These are phyloP conservation scores for Coix lacrymajobi DNA, from an alignment of 176 grass and related monocot species.

Conservation along the genomic window DNA sequence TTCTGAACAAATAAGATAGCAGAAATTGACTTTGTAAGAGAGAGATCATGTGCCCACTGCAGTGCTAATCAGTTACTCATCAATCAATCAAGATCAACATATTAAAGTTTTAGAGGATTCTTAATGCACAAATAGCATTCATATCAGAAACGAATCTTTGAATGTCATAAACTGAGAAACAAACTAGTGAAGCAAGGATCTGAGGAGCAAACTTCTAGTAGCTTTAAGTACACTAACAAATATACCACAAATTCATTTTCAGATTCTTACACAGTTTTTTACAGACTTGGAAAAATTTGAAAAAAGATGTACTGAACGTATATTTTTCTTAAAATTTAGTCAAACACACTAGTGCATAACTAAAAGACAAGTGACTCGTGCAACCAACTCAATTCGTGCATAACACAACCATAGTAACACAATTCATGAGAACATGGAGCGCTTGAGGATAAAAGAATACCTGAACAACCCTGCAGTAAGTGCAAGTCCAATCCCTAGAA, in stretches of 20 bases:
- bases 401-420: not conserved
- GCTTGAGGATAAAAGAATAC: constrained; percentile 34
- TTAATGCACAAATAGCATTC: not conserved
- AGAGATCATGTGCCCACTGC: not conserved
- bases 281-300: not conserved
- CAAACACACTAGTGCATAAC: not conserved
- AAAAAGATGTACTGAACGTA: not conserved
- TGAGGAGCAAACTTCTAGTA: not conserved
- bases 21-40: not conserved
- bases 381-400: constrained; percentile 15
- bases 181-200: not conserved
- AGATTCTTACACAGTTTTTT: not conserved
- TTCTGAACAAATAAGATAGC: not conserved
- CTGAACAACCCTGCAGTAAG: constrained; percentile 82
- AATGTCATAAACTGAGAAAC: constrained; percentile 11
- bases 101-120: not conserved
- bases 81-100: not conserved
- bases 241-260: not conserved
- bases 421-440: not conserved
- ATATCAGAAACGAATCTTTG: not conserved
- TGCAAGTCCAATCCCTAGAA: constrained; percentile 89
- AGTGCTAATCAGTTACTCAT: not conserved
- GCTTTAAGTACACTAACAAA: constrained; percentile 18
- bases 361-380: not conserved
- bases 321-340: not conserved